Evolutionary conservation across 2,329 filamentous ascomycete genomes (phyloP), one percentile per base, ranked within the genome.

Genomic region (Cladophialophora psammophila): DNA sequence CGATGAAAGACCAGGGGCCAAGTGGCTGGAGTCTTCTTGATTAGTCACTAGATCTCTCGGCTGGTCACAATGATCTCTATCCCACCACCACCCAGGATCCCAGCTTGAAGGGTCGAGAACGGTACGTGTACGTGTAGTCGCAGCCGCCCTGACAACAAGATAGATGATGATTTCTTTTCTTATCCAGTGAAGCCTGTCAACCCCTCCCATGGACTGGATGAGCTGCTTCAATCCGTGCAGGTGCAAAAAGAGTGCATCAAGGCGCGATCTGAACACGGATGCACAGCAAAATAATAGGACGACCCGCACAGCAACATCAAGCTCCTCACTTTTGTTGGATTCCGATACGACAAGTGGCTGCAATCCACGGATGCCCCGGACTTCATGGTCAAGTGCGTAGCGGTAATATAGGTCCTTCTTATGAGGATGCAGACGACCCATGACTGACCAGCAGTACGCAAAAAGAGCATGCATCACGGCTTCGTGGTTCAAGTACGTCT

Each of bases 361-460:
- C 42, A 64, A 36, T 6, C 13, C 62, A 8, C n/a, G 32, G 7
- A 53, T 59, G 3, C 2, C 38, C 32, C 35, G 42, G 10, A 35
- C 13, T 48, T 52, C 62, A 35, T 64, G 62, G n/a, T 64, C 40
- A 26, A 45, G 45, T 1, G 48, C 42, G n/a, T 45, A 36, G n/a
- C 15, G 18, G 20, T 38, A 15, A 48, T 52, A 56, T 38, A 32
- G 9, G 31, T 42, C 62, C 32, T 60, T 58, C 6, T 64, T 18
- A 15, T 36, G 38, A 20, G 32, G 58, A 12, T 42, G 38, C 38
- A 64, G 32, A 34, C 40, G 54, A 9, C 40, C 40, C 42, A 64
- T 18, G 42, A 60, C 55, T 26, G 62, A 48, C 62, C 62, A 64
- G 40, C 54, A 48, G 35, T 57, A 57, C 7, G 54, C 54, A 26